Percentiles rank a stretch among this genome's conserved stretches.
Evolutionary conservation across 352 stramenopile genomes (phyloP).

Genomic region (Pythium rishiriense): DNA sequence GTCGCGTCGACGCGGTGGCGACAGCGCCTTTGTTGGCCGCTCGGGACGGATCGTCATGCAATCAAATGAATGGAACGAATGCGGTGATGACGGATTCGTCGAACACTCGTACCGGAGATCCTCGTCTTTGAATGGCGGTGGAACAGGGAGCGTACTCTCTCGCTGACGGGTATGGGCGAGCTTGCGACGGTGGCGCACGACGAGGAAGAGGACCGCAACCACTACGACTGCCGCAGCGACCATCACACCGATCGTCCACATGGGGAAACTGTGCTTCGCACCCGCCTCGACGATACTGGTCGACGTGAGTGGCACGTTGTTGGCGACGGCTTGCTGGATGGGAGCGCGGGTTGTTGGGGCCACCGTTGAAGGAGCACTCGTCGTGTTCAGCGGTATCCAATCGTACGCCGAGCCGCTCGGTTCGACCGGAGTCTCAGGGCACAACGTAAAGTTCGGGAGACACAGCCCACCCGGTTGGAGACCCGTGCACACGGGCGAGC

Average conservation of each 20-base stretch:
- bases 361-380: not conserved
- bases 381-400: not conserved
- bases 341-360: not conserved
- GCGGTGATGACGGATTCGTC: not conserved
- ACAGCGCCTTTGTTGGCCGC: not conserved
- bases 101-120: not conserved
- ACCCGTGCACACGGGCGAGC: not conserved
- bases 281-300: not conserved
- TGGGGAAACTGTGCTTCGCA: not conserved
- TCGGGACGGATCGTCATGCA: not conserved
- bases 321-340: not conserved
- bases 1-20: not conserved
- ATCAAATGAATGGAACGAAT: not conserved
- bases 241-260: constrained; percentile 8
- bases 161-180: not conserved
- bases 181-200: not conserved
- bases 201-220: not conserved
- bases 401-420: not conserved
- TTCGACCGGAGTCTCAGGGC: constrained; percentile 1
- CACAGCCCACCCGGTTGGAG: not conserved
- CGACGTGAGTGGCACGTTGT: not conserved
- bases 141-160: not conserved
- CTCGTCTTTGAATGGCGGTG: not conserved
- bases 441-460: not conserved
- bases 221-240: not conserved